A percentile compares a stretch with the other conserved stretches of the same genome.
These are phyloP conservation scores for Aspergillus jensenii DNA, from an alignment of 2,329 filamentous ascomycete species.

Conservation along the genomic window DNA sequence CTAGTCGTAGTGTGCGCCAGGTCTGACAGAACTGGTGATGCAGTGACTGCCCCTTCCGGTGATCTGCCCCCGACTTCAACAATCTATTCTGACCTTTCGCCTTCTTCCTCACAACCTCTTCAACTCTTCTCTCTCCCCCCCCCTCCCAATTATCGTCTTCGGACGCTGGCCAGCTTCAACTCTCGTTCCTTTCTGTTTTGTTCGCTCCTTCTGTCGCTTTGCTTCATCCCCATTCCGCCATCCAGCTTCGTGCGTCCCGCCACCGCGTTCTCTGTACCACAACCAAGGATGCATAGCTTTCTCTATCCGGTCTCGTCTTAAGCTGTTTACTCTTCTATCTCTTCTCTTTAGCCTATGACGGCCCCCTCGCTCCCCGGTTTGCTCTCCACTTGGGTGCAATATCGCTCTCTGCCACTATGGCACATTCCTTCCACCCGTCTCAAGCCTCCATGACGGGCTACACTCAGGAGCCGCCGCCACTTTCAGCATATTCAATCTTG, in stretches of 20 bases:
- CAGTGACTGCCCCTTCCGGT: slow-evolving; percentile 7
- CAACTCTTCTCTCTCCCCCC: neutral
- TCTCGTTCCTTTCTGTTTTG: slow-evolving; percentile 13
- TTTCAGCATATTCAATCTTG: slow-evolving; percentile 36
- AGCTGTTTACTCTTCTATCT: neutral
- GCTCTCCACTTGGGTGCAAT: slow-evolving; percentile 20
- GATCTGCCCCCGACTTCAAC: slow-evolving; percentile 6
- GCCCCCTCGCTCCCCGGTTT: slow-evolving; percentile 3
- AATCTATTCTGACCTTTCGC: slow-evolving; percentile 5
- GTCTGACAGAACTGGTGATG: neutral
- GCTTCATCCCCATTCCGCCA: neutral
- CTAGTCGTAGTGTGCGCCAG: neutral
- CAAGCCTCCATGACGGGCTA: slow-evolving; percentile 31
- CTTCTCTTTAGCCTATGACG: slow-evolving; percentile 19
- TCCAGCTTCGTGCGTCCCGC: slow-evolving; percentile 2
- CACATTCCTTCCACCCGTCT: slow-evolving; percentile 30
- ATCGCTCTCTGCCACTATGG: slow-evolving; percentile 24
- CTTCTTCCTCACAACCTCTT: neutral
- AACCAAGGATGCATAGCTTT: slow-evolving; percentile 5
- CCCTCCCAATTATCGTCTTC: neutral
- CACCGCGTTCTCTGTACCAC: neutral
- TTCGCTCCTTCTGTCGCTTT: slow-evolving; percentile 14
- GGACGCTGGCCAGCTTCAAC: neutral
- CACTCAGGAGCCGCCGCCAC: slow-evolving; percentile 22
- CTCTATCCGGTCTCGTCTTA: slow-evolving; percentile 2